Evolutionary conservation across 257 asterid species (phyloP).

Genomic region (Cordia subcordata): DNA sequence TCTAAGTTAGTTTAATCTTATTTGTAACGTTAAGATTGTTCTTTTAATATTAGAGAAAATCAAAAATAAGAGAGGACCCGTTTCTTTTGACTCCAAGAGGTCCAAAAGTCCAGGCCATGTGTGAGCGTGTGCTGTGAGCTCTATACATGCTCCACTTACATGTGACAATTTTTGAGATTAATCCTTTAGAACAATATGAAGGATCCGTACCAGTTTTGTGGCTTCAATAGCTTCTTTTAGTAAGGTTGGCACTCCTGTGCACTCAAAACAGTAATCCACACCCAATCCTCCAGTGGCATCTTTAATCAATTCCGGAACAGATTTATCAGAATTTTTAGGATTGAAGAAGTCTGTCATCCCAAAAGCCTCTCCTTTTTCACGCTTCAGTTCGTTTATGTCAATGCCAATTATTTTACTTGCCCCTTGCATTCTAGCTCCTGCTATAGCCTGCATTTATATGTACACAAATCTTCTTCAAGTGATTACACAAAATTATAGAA

Average conservation of each 20-base stretch:
- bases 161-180: too few species aligned
- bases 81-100: too few species aligned
- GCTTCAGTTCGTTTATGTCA: slow-evolving; percentile 54
- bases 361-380: slow-evolving; percentile 44
- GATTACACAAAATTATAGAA: neutral
- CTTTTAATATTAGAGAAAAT: neutral
- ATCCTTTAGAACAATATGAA: neutral
- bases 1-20: neutral
- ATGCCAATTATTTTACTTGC: slow-evolving; percentile 64
- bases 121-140: too few species aligned
- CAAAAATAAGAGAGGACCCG: too few species aligned
- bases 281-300: slow-evolving; percentile 79
- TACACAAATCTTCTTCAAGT: neutral
- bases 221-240: slow-evolving; percentile 67
- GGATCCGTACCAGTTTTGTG: slow-evolving; percentile 50
- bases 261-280: slow-evolving; percentile 60
- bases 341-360: slow-evolving; percentile 72
- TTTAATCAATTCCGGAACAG: slow-evolving; percentile 51
- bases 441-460: slow-evolving; percentile 38
- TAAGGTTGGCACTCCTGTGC: slow-evolving; percentile 60
- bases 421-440: slow-evolving; percentile 50
- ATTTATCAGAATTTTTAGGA: slow-evolving; percentile 38
- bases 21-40: neutral
- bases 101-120: too few species aligned
- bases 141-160: too few species aligned